These are phyloP conservation scores for Phellopilus nigrolimitatus DNA, from an alignment of 1,284 basidiomycete species.

Conservation along the genomic window DNA sequence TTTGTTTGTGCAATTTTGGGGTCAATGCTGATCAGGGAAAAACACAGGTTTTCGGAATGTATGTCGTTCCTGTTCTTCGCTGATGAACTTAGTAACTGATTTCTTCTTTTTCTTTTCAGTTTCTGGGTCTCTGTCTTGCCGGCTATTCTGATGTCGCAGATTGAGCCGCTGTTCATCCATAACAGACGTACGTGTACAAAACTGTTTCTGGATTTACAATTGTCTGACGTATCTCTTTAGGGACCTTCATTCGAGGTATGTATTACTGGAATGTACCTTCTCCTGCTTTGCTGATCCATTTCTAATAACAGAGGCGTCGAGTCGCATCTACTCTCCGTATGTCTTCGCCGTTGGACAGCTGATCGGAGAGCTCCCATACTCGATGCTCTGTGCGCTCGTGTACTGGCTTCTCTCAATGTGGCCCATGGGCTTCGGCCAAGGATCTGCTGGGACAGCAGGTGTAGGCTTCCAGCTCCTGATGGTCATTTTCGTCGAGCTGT, in stretches of 20 bases:
- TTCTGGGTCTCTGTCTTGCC: conserved; percentile 72
- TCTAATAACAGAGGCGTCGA: conserved; percentile 51
- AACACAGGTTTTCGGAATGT: conserved; percentile 62
- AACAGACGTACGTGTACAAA: conserved; percentile 49
- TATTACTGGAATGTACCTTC: background rate
- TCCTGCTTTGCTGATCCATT: conserved; percentile 8
- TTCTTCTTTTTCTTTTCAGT: conserved; percentile 31
- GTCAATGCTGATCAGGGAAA: background rate
- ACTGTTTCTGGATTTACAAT: background rate
- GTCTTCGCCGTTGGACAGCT: conserved; percentile 84
- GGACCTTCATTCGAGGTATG: conserved; percentile 61
- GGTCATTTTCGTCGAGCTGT: conserved; percentile 68
- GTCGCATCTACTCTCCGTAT: conserved; percentile 72
- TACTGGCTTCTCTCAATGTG: conserved; percentile 81
- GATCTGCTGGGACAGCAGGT: conserved; percentile 51
- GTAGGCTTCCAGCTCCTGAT: conserved; percentile 76
- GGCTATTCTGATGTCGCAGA: conserved; percentile 73
- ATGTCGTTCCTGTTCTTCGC: conserved; percentile 26
- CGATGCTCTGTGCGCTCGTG: conserved; percentile 61
- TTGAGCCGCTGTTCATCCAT: conserved; percentile 84
- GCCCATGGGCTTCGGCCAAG: conserved; percentile 71
- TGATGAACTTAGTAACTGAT: background rate
- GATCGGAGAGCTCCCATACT: conserved; percentile 80
- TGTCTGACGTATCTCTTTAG: conserved; percentile 22
- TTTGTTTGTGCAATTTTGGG: background rate